Conservation (phyloP, 176 grass and related monocot genomes). For the Aegilops sharonensis region DNA sequence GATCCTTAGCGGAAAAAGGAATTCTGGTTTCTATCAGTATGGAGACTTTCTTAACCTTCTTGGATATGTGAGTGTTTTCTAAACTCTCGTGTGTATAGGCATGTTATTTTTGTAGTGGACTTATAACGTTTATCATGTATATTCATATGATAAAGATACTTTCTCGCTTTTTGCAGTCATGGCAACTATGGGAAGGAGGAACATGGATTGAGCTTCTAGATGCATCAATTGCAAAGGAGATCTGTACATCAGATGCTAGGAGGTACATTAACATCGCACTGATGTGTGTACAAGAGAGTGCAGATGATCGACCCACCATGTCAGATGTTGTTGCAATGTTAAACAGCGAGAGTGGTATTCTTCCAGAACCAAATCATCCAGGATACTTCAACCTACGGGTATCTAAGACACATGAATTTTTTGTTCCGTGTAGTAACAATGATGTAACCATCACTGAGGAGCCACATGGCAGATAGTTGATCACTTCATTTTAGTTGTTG, state of each 20-base stretch:
- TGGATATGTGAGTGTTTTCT: slow-evolving; percentile 22
- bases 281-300: slow-evolving; percentile 27
- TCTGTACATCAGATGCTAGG: neutral
- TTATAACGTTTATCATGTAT: neutral
- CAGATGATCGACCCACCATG: slow-evolving; percentile 39
- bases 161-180: slow-evolving; percentile 10
- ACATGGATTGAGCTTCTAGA: slow-evolving; percentile 22
- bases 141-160: neutral
- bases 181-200: slow-evolving; percentile 18
- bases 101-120: neutral
- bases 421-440: neutral
- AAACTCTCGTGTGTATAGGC: neutral
- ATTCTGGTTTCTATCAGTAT: slow-evolving; percentile 14
- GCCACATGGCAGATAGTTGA: slow-evolving; percentile 1
- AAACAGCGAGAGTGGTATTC: neutral
- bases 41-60: slow-evolving; percentile 27
- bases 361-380: slow-evolving; percentile 27
- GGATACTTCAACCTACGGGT: slow-evolving; percentile 28
- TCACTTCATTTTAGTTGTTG: neutral
- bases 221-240: neutral
- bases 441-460: slow-evolving; percentile 21
- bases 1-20: slow-evolving; percentile 36
- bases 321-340: slow-evolving; percentile 17
- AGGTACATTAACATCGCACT: slow-evolving; percentile 34
- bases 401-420: neutral